Evolutionary conservation across 2,329 filamentous ascomycete species (phyloP).

Genomic region (Ustulina deusta): DNA sequence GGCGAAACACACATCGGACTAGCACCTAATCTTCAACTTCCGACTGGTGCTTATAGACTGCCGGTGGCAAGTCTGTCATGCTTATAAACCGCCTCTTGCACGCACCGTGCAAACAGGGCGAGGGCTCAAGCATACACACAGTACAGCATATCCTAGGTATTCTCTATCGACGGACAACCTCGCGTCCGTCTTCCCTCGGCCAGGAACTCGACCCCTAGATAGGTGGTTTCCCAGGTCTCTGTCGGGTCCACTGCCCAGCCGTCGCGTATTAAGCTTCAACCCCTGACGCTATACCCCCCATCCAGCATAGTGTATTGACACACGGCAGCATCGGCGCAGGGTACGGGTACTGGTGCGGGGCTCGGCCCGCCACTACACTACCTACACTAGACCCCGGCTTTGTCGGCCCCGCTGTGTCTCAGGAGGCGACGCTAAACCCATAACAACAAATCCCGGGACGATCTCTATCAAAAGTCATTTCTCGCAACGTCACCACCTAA

Average conservation of each 20-base stretch:
- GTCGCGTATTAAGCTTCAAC: neutral
- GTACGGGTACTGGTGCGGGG: neutral
- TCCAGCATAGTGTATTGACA: neutral
- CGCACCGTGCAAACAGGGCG: neutral
- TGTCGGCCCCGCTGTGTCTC: too few species aligned
- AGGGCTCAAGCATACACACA: neutral
- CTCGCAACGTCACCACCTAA: neutral
- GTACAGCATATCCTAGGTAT: neutral
- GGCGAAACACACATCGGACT: neutral
- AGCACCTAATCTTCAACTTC: neutral
- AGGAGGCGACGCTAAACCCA: neutral
- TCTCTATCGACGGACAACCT: neutral
- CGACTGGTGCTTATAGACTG: neutral
- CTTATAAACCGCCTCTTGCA: neutral
- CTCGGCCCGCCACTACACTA: constrained; percentile 7
- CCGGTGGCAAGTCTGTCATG: neutral
- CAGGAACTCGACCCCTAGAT: neutral
- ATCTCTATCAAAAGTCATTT: constrained; percentile 5
- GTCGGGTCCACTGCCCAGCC: neutral
- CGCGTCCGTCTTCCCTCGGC: neutral
- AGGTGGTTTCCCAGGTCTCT: neutral
- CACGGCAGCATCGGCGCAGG: neutral
- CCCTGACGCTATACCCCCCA: too few species aligned
- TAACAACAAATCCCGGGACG: neutral
- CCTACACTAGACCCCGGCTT: constrained; percentile 2